A percentile compares a stretch with the other conserved stretches of the same genome.
Conservation (phyloP, 2,329 filamentous ascomycete species). For the Teratosphaeria epicoccoides region DNA sequence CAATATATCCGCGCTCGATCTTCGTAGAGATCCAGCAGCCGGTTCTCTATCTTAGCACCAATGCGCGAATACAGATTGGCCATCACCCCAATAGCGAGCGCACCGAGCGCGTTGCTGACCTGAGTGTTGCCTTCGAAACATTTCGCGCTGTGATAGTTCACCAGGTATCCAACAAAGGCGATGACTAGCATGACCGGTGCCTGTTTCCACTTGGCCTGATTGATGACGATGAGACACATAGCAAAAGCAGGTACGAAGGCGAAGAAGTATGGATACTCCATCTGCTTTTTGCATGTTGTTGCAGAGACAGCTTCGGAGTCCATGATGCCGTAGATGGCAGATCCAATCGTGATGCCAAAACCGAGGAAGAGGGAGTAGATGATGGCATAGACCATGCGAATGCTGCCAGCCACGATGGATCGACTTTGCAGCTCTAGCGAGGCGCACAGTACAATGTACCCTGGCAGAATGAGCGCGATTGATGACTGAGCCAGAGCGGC, state of each 20-base stretch:
- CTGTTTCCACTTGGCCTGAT: constrained; percentile 72
- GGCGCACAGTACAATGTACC: constrained; percentile 42
- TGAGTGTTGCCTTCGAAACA: constrained; percentile 61
- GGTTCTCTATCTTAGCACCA: constrained; percentile 49
- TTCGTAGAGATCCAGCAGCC: constrained; percentile 45
- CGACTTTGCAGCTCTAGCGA: constrained; percentile 39
- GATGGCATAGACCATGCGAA: constrained; percentile 44
- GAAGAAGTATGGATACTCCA: constrained; percentile 49
- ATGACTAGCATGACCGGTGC: constrained; percentile 66
- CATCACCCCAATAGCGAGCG: constrained; percentile 63
- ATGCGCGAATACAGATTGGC: constrained; percentile 69
- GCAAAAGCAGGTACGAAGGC: constrained; percentile 66
- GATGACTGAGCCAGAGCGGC: constrained; percentile 40
- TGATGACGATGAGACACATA: constrained; percentile 64
- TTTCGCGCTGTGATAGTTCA: constrained; percentile 61
- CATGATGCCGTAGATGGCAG: constrained; percentile 39
- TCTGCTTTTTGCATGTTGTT: constrained; percentile 34
- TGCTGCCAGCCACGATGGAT: constrained; percentile 40
- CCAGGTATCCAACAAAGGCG: constrained; percentile 60
- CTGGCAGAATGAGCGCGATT: constrained; percentile 41
- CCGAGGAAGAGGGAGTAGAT: constrained; percentile 44
- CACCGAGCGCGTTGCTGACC: constrained; percentile 66
- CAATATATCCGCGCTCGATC: constrained; percentile 34
- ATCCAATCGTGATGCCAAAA: constrained; percentile 42
- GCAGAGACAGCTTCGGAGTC: constrained; percentile 36